phyloP scores from a whole-genome alignment of 768 basidiomycete genomes.

The Omphalotus guepiniiformis region DNA sequence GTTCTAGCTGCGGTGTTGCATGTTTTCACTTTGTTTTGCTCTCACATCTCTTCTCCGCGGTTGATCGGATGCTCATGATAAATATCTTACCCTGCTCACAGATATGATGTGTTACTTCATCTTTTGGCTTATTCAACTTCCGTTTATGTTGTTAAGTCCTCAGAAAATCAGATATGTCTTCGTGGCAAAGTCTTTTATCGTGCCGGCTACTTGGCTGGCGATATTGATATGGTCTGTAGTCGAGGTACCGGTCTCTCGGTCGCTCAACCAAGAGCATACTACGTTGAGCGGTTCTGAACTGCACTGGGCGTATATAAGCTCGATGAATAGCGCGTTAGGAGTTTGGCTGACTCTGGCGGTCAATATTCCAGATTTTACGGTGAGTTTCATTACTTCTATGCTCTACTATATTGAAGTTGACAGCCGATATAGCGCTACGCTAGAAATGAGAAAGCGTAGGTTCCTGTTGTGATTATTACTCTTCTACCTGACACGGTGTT shows the following conservation, averaged over 20 bases:
- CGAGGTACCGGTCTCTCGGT: slow-evolving; percentile 53
- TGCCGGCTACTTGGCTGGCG: slow-evolving; percentile 59
- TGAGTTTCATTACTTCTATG: slow-evolving; percentile 1
- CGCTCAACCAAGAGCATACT: slow-evolving; percentile 51
- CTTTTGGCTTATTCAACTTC: slow-evolving; percentile 74
- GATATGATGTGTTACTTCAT: slow-evolving; percentile 71
- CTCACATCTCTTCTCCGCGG: no score
- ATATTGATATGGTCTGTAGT: slow-evolving; percentile 80
- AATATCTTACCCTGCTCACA: no score
- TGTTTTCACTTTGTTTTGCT: no score
- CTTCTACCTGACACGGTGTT: no score
- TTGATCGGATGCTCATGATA: no score
- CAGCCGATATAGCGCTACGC: not conserved
- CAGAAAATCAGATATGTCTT: slow-evolving; percentile 76
- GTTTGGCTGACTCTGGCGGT: slow-evolving; percentile 70
- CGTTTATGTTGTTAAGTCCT: slow-evolving; percentile 71
- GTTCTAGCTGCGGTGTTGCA: slow-evolving; percentile 1
- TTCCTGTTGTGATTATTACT: slow-evolving; percentile 31
- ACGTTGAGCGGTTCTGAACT: slow-evolving; percentile 45
- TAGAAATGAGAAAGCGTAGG: slow-evolving; percentile 66
- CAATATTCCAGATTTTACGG: slow-evolving; percentile 83
- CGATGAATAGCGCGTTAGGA: slow-evolving; percentile 72
- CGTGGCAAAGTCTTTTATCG: slow-evolving; percentile 59
- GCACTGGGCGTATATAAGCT: slow-evolving; percentile 74
- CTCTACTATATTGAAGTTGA: slow-evolving; percentile 12